Base-by-base conservation (phyloP, 352 stramenopile genomes). In the Phytophthora cactorum region DNA sequence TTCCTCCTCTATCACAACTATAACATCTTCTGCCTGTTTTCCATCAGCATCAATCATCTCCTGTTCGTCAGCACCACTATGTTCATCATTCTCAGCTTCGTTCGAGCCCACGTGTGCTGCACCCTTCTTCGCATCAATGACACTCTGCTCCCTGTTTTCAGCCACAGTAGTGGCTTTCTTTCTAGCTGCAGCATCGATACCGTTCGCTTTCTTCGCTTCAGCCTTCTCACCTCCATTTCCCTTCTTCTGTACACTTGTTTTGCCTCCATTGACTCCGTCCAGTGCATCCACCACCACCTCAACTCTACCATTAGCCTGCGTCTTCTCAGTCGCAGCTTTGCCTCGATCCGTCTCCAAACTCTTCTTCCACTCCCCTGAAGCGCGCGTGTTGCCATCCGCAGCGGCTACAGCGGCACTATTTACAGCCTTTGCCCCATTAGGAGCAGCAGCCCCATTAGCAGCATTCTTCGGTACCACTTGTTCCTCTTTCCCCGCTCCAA, bases 301-400 rank as follows among this genome's bases (percentile, higher is more conserved):
- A 9, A 2, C 50, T 56, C 34, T 7, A 15, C 9, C 36, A 52
- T 45, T 50, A 5, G 17, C 8, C 15, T 46, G 25, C 8, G 11
- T 53, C 34, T 52, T 31, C 15, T 41, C 36, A 49, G 9, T 41
- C 5, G 5, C 27, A 32, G 29, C 11, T 11, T 38, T 34, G 9
- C 28, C 27, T 4, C 56, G 17, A 36, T 49, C 25, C 9, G 57
- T 64, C 45, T 72, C 59, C 38, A 72, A n/a, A 64, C 31, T 64
- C 17, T 64, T 64, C 32, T 68, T 64, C 65, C 65, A 68, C 39
- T 70, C 52, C 28, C 52, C 53, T 39, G 53, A 52, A 47, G 41
- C 52, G 32, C 32, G 50, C 39, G 39, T 44, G 2, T 25, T 49
- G 47, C 45, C 15, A 29, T 25, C 39, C 25, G n/a, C 38, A 39